Evolutionary conservation across 1,139 yeast species (phyloP).

Genomic region (Hyphopichia wangnamkhiaoensis): DNA sequence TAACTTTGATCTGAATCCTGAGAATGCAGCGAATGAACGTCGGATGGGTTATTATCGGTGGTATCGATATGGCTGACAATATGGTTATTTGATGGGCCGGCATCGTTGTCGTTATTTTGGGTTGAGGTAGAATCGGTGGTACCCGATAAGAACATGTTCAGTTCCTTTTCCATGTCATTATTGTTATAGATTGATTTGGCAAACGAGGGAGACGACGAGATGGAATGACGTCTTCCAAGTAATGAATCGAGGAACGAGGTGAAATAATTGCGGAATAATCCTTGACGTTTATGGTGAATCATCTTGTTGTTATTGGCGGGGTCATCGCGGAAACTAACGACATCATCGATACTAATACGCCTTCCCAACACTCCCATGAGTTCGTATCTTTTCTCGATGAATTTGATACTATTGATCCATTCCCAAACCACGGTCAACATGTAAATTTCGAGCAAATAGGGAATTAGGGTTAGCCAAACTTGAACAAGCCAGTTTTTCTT

Average conservation of each 20-base stretch:
- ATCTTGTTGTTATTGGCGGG: neutral
- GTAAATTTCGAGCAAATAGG: constrained; percentile 38
- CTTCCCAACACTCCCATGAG: constrained; percentile 52
- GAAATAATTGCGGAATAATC: neutral
- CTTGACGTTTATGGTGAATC: neutral
- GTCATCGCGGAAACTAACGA: constrained; percentile 16
- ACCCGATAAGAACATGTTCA: no score
- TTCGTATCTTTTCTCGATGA: constrained; percentile 44
- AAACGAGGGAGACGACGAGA: neutral
- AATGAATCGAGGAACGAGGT: neutral
- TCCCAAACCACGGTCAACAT: constrained; percentile 50
- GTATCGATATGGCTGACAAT: no score
- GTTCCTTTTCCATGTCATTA: neutral
- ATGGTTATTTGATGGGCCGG: no score
- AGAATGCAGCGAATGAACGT: no score
- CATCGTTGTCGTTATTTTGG: no score
- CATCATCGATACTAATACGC: constrained; percentile 42
- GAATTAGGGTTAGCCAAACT: constrained; percentile 44
- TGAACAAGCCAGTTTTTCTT: constrained; percentile 28
- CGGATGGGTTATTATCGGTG: no score
- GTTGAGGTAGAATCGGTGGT: no score
- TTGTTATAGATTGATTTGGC: neutral
- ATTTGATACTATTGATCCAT: constrained; percentile 48
- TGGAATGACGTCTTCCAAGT: neutral
- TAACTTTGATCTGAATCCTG: constrained; percentile 14